Conservation (phyloP, 1,139 yeast species). For the Yamadazyma jaroonii region DNA sequence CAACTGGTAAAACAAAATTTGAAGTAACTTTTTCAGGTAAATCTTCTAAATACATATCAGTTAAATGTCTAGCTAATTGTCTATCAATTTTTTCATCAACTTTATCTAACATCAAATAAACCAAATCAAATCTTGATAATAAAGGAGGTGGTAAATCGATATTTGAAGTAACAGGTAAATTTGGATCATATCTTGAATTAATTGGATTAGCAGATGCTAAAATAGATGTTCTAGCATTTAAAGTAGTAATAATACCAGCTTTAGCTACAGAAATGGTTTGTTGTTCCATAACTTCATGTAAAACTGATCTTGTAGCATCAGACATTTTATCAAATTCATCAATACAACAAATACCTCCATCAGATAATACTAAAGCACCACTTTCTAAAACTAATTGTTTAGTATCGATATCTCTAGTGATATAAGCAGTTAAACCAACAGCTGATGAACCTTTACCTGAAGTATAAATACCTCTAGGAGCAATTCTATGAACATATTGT, state of each 20-base stretch:
- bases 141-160: constrained; percentile 96
- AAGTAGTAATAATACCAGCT: constrained; percentile 95
- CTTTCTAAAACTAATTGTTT: constrained; percentile 89
- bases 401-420: constrained; percentile 91
- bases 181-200: constrained; percentile 90
- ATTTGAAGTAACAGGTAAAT: constrained; percentile 88
- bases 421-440: constrained; percentile 96
- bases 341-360: constrained; percentile 98
- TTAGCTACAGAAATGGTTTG: constrained; percentile 97
- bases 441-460: constrained; percentile 99
- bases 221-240: constrained; percentile 93
- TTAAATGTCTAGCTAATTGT: constrained; percentile 83
- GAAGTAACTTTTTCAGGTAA: constrained; percentile 68
- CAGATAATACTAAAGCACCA: constrained; percentile 95
- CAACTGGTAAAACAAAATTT: constrained; percentile 75
- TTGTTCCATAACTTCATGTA: constrained; percentile 99
- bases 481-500: constrained; percentile 93
- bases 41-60: constrained; percentile 90
- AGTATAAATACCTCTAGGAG: constrained; percentile 96
- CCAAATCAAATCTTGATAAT: constrained; percentile 90
- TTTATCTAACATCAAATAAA: constrained; percentile 85
- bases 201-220: constrained; percentile 98
- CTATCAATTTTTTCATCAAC: constrained; percentile 86
- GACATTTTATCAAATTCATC: constrained; percentile 99
- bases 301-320: constrained; percentile 88